phyloP scores from a whole-genome alignment of 768 basidiomycete species.

The Tricholoma terreum region DNA sequence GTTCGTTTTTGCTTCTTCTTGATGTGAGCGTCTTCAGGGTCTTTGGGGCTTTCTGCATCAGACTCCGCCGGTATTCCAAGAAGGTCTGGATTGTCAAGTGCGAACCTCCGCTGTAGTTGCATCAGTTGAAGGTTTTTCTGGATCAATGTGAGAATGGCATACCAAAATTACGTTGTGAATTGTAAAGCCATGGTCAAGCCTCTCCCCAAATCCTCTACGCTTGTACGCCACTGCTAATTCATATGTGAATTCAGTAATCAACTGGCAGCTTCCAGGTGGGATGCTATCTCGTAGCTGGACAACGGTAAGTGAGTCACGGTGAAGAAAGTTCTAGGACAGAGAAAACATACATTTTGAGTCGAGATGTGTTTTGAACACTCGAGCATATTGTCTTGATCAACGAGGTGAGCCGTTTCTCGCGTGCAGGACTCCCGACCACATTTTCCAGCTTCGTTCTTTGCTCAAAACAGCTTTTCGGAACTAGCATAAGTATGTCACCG shows the following conservation, averaged over 20 bases:
- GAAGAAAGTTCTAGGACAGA: no score
- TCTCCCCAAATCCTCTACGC: neutral
- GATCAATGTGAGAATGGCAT: no score
- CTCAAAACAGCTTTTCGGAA: neutral
- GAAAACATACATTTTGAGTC: neutral
- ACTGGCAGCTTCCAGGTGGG: neutral
- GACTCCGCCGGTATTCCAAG: neutral
- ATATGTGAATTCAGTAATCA: neutral
- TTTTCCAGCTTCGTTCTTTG: neutral
- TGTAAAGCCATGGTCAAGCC: neutral
- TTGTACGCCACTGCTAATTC: neutral
- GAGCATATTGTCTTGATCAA: neutral
- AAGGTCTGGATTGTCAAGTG: neutral
- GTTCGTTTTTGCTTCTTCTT: neutral
- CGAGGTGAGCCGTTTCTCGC: neutral
- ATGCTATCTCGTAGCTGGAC: neutral
- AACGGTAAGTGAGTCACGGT: no score
- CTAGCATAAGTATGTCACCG: no score
- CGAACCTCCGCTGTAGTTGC: neutral
- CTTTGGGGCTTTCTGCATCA: neutral
- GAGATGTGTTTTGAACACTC: neutral
- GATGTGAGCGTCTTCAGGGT: neutral
- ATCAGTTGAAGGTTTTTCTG: no score
- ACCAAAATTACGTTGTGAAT: neutral
- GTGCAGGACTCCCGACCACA: neutral